A percentile compares a stretch with the other conserved stretches of the same genome.
Evolutionary conservation across 371 early-diverging fungal genomes (phyloP).

Genomic region (Mortierella polycephala): DNA sequence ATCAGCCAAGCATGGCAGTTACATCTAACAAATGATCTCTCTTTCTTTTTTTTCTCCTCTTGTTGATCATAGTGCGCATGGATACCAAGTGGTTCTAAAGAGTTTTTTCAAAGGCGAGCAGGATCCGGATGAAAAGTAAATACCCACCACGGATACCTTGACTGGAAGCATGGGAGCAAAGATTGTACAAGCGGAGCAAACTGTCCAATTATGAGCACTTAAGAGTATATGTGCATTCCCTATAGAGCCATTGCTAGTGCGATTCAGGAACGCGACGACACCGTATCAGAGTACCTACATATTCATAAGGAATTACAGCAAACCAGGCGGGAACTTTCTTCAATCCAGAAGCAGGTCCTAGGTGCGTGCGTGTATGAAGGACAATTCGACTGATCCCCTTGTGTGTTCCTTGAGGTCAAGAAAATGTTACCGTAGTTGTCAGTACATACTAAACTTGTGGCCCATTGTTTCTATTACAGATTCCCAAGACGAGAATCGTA

Average conservation of each 20-base stretch:
- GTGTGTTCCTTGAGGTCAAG: no score
- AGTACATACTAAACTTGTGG: no score
- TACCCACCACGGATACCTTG: neutral
- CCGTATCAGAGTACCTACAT: slow-evolving; percentile 45
- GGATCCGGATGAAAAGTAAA: slow-evolving; percentile 30
- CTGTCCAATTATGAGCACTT: neutral
- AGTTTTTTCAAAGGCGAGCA: slow-evolving; percentile 26
- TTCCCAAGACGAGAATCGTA: slow-evolving; percentile 37
- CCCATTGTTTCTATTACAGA: slow-evolving; percentile 14
- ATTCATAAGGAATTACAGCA: slow-evolving; percentile 38
- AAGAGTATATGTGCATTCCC: neutral
- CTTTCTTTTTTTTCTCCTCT: neutral
- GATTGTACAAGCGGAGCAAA: no score
- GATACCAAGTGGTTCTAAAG: slow-evolving; percentile 27
- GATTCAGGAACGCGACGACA: slow-evolving; percentile 44
- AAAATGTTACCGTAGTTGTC: no score
- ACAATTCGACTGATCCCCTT: neutral
- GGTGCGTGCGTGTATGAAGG: slow-evolving; percentile 14
- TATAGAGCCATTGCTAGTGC: slow-evolving; percentile 8
- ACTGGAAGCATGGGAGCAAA: no score
- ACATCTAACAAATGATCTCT: neutral
- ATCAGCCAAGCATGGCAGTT: no score
- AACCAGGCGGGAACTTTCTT: slow-evolving; percentile 29
- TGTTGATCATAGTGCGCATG: slow-evolving; percentile 13
- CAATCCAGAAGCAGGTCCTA: slow-evolving; percentile 21